Evolutionary conservation across 2,329 filamentous ascomycete genomes (phyloP).

Genomic region (Fusarium verticillioides): DNA sequence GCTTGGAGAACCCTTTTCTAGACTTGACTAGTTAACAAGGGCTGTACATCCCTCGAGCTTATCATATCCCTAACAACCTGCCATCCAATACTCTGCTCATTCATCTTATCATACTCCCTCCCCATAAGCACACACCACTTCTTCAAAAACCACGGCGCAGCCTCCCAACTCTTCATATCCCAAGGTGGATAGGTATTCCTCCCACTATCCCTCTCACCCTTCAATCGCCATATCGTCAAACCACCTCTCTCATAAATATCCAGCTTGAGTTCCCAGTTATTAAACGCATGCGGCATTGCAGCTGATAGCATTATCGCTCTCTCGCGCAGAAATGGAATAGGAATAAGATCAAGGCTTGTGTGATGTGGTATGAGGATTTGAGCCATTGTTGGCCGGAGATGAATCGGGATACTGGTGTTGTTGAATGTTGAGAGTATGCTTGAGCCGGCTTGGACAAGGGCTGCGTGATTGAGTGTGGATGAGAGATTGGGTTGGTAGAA

Average conservation of each 20-base stretch:
- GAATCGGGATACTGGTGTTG: slow-evolving; percentile 16
- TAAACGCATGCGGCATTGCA: slow-evolving; percentile 34
- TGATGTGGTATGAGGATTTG: slow-evolving; percentile 45
- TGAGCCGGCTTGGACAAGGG: slow-evolving; percentile 1
- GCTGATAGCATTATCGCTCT: slow-evolving; percentile 42
- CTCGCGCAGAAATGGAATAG: slow-evolving; percentile 41
- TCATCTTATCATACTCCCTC: slow-evolving; percentile 28
- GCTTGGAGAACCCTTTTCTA: rapidly evolving
- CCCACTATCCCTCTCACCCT: rapidly evolving
- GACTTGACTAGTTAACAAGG: background rate
- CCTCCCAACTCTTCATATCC: slow-evolving; percentile 46
- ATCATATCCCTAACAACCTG: slow-evolving; percentile 31
- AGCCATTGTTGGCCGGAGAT: slow-evolving; percentile 41
- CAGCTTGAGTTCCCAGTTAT: slow-evolving; percentile 41
- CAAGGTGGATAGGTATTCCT: slow-evolving; percentile 37
- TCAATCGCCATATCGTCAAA: slow-evolving; percentile 30
- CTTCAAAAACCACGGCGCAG: slow-evolving; percentile 43
- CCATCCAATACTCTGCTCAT: slow-evolving; percentile 40
- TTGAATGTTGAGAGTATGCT: background rate
- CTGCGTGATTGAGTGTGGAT: background rate
- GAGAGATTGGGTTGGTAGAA: slow-evolving; percentile 38
- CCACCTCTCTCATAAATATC: slow-evolving; percentile 42
- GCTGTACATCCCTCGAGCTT: background rate
- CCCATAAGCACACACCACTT: slow-evolving; percentile 43
- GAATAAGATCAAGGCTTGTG: slow-evolving; percentile 41